These are phyloP conservation scores for Vigna mungo DNA, from an alignment of 306 rosid species.

Conservation along the genomic window DNA sequence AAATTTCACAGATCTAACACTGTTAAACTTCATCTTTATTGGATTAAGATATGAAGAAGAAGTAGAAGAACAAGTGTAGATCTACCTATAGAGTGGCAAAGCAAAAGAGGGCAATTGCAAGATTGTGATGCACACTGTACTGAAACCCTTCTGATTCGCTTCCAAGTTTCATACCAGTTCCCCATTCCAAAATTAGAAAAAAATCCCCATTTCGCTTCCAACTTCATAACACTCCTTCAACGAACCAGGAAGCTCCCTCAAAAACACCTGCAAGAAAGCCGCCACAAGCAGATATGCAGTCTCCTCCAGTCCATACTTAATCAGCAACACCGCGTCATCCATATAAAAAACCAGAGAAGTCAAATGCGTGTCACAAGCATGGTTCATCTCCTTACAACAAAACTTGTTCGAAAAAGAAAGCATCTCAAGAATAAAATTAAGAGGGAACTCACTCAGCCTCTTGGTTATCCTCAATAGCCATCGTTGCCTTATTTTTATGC, in stretches of 20 bases:
- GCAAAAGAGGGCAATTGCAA: slow-evolving; percentile 77
- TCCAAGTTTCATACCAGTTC: no score
- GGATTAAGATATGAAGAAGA: no score
- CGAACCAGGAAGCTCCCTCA: background rate
- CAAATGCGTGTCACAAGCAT: background rate
- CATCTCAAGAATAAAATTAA: background rate
- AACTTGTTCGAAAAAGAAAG: slow-evolving; percentile 2
- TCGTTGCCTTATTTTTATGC: no score
- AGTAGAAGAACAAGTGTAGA: no score
- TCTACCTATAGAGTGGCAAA: slow-evolving; percentile 79
- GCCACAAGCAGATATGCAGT: background rate
- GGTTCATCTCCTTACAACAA: slow-evolving; percentile 9
- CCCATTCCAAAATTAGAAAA: no score
- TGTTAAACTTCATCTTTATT: background rate
- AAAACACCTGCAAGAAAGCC: slow-evolving; percentile 11
- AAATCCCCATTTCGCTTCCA: no score
- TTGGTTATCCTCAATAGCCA: no score
- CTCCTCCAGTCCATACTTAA: slow-evolving; percentile 4
- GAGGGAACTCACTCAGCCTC: background rate
- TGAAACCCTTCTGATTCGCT: slow-evolving; percentile 50
- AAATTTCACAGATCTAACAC: background rate
- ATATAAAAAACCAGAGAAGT: slow-evolving; percentile 1
- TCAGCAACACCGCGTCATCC: background rate
- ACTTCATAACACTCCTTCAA: background rate
- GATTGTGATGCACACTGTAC: slow-evolving; percentile 62